Conservation (phyloP, 1,139 yeast genomes). For the Hemisphaericaspora lyxosophila region DNA sequence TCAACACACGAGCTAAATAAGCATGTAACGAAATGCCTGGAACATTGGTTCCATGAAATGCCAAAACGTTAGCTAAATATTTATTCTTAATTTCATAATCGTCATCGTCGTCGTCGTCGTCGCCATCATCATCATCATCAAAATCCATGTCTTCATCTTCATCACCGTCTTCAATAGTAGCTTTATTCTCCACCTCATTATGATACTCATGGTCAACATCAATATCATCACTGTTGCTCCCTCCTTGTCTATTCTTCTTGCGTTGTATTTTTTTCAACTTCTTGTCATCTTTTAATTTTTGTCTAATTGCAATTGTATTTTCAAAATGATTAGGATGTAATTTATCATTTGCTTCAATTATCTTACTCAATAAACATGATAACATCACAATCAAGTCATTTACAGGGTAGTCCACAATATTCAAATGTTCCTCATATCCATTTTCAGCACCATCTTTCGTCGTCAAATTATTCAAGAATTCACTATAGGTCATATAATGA, state of each 20-base stretch:
- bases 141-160: slow-evolving; percentile 16
- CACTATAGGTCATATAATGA: slow-evolving; percentile 47
- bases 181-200: slow-evolving; percentile 26
- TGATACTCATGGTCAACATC: slow-evolving; percentile 15
- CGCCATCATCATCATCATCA: slow-evolving; percentile 19
- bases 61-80: slow-evolving; percentile 72
- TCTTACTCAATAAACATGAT: slow-evolving; percentile 78
- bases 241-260: slow-evolving; percentile 17
- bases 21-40: slow-evolving; percentile 93
- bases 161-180: slow-evolving; percentile 17
- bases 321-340: slow-evolving; percentile 72
- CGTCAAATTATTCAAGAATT: slow-evolving; percentile 37
- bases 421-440: slow-evolving; percentile 54
- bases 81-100: slow-evolving; percentile 52
- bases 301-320: slow-evolving; percentile 48
- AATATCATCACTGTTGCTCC: slow-evolving; percentile 15
- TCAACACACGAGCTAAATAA: slow-evolving; percentile 82
- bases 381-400: slow-evolving; percentile 81
- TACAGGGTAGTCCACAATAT: slow-evolving; percentile 82
- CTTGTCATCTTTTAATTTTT: slow-evolving; percentile 41
- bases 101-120: slow-evolving; percentile 35
- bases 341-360: slow-evolving; percentile 89
- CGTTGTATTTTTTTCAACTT: slow-evolving; percentile 26
- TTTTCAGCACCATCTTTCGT: slow-evolving; percentile 20
- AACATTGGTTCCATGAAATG: slow-evolving; percentile 92